Evolutionary conservation across 1,284 basidiomycete species (phyloP).

Genomic region (Pseudozyma thailandica): DNA sequence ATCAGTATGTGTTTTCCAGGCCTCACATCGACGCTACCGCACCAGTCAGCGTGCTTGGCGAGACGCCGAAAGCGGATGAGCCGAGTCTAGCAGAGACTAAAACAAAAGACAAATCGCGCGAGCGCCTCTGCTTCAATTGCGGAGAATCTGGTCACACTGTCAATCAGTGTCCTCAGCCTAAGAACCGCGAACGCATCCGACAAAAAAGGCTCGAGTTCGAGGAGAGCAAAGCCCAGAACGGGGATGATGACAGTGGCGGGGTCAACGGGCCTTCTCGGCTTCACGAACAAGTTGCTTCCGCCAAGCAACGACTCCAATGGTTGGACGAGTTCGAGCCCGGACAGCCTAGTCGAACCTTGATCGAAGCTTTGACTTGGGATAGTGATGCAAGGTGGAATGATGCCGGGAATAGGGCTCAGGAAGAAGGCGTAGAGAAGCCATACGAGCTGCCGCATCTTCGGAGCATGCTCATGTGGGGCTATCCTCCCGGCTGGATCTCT

Average conservation of each 20-base stretch:
- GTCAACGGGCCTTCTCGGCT: constrained; percentile 19
- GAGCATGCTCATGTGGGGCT: constrained; percentile 36
- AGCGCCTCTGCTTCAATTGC: constrained; percentile 32
- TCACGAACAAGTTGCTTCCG: constrained; percentile 30
- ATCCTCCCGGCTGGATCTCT: constrained; percentile 35
- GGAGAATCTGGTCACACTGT: constrained; percentile 20
- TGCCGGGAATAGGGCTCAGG: too few species aligned
- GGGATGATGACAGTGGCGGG: constrained; percentile 7
- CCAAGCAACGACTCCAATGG: constrained; percentile 21
- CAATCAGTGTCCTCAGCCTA: constrained; percentile 14
- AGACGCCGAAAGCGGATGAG: neutral
- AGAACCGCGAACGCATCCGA: constrained; percentile 23
- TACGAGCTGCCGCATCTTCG: constrained; percentile 19
- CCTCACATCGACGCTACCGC: neutral
- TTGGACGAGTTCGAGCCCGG: constrained; percentile 21
- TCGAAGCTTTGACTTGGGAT: constrained; percentile 17
- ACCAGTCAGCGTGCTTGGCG: neutral
- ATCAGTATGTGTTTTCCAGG: constrained; percentile 17
- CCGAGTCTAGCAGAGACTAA: neutral
- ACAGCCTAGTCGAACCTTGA: constrained; percentile 13
- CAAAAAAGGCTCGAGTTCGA: constrained; percentile 21
- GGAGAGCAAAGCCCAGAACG: constrained; percentile 10
- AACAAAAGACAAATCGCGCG: neutral
- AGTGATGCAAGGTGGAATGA: neutral
- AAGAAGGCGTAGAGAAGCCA: neutral